Conservation (phyloP, 805 yeast species). For the Monosporozyma yasuniensis region DNA sequence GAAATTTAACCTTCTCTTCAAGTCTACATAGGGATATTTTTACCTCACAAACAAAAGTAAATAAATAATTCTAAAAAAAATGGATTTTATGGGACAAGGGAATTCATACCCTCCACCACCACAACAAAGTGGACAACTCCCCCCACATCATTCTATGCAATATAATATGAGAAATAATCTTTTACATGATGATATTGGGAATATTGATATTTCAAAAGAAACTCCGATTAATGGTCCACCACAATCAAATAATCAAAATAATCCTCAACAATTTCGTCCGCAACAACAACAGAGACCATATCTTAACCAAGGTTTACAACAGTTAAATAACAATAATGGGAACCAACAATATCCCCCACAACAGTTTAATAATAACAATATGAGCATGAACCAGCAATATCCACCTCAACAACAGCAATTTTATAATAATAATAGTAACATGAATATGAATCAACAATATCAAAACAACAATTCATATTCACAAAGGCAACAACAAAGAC, state of each 20-base stretch:
- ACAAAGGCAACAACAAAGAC: conserved; percentile 8
- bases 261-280: conserved; percentile 3
- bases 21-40: background rate
- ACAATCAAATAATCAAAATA: conserved; percentile 4
- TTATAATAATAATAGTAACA: background rate
- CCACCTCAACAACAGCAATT: conserved; percentile 12
- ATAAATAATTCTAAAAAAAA: background rate
- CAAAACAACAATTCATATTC: conserved; percentile 2
- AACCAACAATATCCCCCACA: background rate
- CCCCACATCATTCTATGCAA: conserved; percentile 7
- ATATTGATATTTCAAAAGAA: conserved; percentile 39
- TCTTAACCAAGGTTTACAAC: background rate
- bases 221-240: conserved; percentile 24
- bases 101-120: background rate
- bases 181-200: conserved; percentile 34
- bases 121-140: conserved; percentile 1
- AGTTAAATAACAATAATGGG: background rate
- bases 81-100: background rate
- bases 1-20: background rate
- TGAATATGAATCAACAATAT: background rate
- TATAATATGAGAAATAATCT: conserved; percentile 30
- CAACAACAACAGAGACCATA: conserved; percentile 10
- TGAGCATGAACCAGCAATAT: background rate
- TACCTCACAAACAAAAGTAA: background rate
- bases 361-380: background rate